These are phyloP conservation scores for Sphaerobolus stellatus DNA, from an alignment of 1,284 basidiomycete species.

Conservation along the genomic window DNA sequence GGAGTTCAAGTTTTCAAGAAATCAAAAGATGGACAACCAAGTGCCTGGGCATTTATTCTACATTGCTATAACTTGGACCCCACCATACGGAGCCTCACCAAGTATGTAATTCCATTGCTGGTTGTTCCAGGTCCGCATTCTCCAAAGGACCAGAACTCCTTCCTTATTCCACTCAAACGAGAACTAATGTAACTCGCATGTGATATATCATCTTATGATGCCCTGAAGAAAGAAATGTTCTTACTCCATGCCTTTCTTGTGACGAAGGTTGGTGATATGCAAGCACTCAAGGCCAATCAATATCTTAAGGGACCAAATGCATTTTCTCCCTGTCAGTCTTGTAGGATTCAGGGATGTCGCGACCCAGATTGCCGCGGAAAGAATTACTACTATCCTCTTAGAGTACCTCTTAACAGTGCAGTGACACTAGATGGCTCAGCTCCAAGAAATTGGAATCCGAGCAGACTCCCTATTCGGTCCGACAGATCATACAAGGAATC, in stretches of 20 bases:
- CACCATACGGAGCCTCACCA: slow-evolving; percentile 22
- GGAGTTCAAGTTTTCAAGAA: slow-evolving; percentile 29
- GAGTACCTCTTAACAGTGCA: slow-evolving; percentile 18
- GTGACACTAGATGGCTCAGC: background rate
- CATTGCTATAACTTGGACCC: slow-evolving; percentile 35
- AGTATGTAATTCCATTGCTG: slow-evolving; percentile 30
- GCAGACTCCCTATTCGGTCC: slow-evolving; percentile 36
- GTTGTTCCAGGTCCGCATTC: slow-evolving; percentile 36
- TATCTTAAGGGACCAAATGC: slow-evolving; percentile 34
- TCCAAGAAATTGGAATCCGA: slow-evolving; percentile 14
- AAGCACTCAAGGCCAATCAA: slow-evolving; percentile 29
- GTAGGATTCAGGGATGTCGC: slow-evolving; percentile 31
- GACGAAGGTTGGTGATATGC: slow-evolving; percentile 31
- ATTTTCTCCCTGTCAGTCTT: slow-evolving; percentile 29
- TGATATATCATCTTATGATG: slow-evolving; percentile 29
- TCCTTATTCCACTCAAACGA: slow-evolving; percentile 28
- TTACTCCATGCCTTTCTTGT: slow-evolving; percentile 27
- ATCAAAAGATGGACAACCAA: slow-evolving; percentile 11
- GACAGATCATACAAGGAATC: slow-evolving; percentile 35
- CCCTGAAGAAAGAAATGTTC: slow-evolving; percentile 19
- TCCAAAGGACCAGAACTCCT: slow-evolving; percentile 32
- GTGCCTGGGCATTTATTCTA: slow-evolving; percentile 28
- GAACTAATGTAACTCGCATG: slow-evolving; percentile 27
- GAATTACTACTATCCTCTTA: slow-evolving; percentile 40
- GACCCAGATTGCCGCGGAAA: slow-evolving; percentile 20